A percentile compares a stretch with the other conserved stretches of the same genome.
Conservation (phyloP, 768 basidiomycete genomes). For the Boletus insuetus region DNA sequence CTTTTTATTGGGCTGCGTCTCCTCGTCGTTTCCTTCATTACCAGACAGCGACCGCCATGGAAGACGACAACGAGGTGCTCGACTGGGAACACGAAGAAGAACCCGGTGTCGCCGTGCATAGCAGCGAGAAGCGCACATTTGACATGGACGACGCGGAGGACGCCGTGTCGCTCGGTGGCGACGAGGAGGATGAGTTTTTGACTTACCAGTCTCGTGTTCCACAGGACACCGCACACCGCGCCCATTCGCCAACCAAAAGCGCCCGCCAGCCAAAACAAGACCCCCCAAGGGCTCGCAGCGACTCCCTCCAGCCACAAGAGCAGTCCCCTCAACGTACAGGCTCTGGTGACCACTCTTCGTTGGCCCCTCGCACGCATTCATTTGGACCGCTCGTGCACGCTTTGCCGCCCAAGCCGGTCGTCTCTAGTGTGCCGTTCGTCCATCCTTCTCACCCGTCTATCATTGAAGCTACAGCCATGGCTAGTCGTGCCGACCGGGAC, state of each 20-base stretch:
- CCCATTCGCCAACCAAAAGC: slow-evolving; percentile 19
- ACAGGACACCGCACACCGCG: slow-evolving; percentile 22
- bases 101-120: slow-evolving; percentile 38
- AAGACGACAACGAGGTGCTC: slow-evolving; percentile 64
- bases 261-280: slow-evolving; percentile 17
- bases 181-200: slow-evolving; percentile 63
- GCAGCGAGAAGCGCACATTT: slow-evolving; percentile 36
- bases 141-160: slow-evolving; percentile 49
- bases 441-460: slow-evolving; percentile 57
- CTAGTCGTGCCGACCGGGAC: slow-evolving; percentile 42
- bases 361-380: slow-evolving; percentile 23
- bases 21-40: slow-evolving; percentile 13
- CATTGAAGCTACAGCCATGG: slow-evolving; percentile 62
- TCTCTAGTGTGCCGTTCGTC: slow-evolving; percentile 48
- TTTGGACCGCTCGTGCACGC: slow-evolving; percentile 56
- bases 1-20: background rate
- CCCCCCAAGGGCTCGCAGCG: background rate
- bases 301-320: slow-evolving; percentile 10
- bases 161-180: slow-evolving; percentile 69
- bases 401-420: slow-evolving; percentile 63
- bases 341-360: slow-evolving; percentile 19
- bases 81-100: slow-evolving; percentile 67
- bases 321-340: slow-evolving; percentile 12
- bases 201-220: slow-evolving; percentile 40
- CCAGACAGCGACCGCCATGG: slow-evolving; percentile 41